Conservation (phyloP, 495 filamentous ascomycete genomes). For the Hypomontagnella submonticulosa region DNA sequence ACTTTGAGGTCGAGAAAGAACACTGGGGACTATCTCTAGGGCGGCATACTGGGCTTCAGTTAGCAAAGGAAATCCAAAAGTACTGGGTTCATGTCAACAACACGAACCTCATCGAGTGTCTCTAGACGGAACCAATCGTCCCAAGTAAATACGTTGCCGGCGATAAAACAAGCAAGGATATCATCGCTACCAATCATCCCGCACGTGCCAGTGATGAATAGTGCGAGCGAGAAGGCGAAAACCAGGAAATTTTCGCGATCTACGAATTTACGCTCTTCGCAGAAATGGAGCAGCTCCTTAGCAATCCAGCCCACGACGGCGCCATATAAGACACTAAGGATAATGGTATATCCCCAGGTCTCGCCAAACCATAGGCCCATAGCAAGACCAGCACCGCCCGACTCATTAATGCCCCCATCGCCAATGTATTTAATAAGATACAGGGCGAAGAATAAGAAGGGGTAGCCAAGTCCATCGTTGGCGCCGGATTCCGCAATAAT, state of each 20-base stretch:
- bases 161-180: constrained; percentile 91
- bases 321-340: constrained; percentile 84
- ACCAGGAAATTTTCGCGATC: constrained; percentile 92
- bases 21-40: neutral
- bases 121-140: constrained; percentile 94
- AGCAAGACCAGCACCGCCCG: constrained; percentile 71
- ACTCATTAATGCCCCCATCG: constrained; percentile 55
- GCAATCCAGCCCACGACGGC: constrained; percentile 80
- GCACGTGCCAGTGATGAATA: constrained; percentile 88
- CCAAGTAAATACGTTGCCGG: constrained; percentile 90
- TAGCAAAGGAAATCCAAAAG: constrained; percentile 5
- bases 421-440: constrained; percentile 83
- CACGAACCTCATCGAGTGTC: constrained; percentile 76
- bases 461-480: constrained; percentile 94
- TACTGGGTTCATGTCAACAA: neutral
- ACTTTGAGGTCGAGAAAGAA: too few species aligned
- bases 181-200: constrained; percentile 93
- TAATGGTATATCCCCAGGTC: constrained; percentile 85
- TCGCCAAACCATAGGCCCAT: constrained; percentile 88
- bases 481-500: constrained; percentile 92
- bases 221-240: constrained; percentile 62
- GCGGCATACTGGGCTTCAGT: constrained; percentile 26
- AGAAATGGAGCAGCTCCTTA: constrained; percentile 84
- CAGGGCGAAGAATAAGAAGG: constrained; percentile 86
- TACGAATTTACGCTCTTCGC: constrained; percentile 82